Conservation (phyloP, 495 filamentous ascomycete genomes). For the Xylaria acuta region DNA sequence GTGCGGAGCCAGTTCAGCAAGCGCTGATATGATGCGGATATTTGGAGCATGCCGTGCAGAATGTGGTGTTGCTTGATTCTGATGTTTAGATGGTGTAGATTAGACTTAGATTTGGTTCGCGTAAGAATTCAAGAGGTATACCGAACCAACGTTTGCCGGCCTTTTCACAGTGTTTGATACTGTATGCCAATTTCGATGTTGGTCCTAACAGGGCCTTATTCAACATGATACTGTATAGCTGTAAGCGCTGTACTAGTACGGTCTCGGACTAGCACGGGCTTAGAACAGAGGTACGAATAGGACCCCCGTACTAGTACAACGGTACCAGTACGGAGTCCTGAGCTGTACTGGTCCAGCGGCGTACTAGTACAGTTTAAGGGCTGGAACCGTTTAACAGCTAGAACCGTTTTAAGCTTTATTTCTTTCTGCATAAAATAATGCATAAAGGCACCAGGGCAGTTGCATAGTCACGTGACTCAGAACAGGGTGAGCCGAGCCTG, state of each 20-base stretch:
- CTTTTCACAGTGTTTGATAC: no score
- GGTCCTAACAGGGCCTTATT: no score
- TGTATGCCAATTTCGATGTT: no score
- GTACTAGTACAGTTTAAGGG: slow-evolving; percentile 3
- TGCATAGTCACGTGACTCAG: background rate
- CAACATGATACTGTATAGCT: no score
- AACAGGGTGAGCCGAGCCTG: background rate
- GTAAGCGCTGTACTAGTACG: background rate
- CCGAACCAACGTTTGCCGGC: no score
- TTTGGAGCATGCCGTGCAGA: no score
- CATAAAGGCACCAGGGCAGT: slow-evolving; percentile 11
- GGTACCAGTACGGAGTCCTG: slow-evolving; percentile 16
- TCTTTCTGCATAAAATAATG: slow-evolving; percentile 14
- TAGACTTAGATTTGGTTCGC: background rate
- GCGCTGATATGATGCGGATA: background rate
- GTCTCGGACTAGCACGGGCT: background rate
- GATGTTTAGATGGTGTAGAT: no score
- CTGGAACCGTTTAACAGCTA: background rate
- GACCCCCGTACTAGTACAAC: background rate
- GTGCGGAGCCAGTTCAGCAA: background rate
- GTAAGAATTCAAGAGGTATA: background rate
- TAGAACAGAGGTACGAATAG: no score
- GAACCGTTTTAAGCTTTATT: slow-evolving; percentile 12
- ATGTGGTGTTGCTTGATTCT: no score
- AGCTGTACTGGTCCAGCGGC: slow-evolving; percentile 20